Conservation (phyloP, 192 early-diverging fungal genomes). For the Entomortierella beljakovae region DNA sequence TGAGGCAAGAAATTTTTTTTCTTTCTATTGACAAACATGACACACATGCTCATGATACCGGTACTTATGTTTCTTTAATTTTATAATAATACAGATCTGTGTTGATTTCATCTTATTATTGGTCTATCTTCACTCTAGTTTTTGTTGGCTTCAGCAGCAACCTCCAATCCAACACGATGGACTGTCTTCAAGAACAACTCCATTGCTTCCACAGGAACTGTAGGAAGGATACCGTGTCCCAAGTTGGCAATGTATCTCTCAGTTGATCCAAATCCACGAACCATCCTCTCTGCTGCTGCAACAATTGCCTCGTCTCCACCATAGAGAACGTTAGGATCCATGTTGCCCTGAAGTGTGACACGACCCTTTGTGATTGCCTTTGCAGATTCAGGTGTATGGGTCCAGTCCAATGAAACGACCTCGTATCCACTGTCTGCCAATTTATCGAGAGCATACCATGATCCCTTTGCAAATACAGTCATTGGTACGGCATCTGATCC, state of each 20-base stretch:
- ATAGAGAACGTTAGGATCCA: conserved; percentile 90
- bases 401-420: conserved; percentile 93
- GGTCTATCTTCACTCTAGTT: neutral
- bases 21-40: no score
- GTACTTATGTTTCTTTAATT: no score
- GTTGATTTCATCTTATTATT: neutral
- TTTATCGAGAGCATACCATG: conserved; percentile 86
- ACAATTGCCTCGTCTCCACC: conserved; percentile 80
- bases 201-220: conserved; percentile 77
- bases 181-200: conserved; percentile 78
- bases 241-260: conserved; percentile 92
- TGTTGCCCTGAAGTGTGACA: conserved; percentile 92
- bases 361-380: conserved; percentile 61
- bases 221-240: conserved; percentile 96
- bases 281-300: conserved; percentile 80
- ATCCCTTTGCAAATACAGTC: conserved; percentile 92
- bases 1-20: no score
- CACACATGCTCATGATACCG: no score
- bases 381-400: conserved; percentile 76
- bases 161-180: conserved; percentile 67
- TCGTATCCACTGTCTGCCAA: conserved; percentile 81
- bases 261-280: conserved; percentile 79
- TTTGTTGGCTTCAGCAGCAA: conserved; percentile 28
- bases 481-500: conserved; percentile 76
- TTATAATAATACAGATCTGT: conserved; percentile 1